phyloP scores from a whole-genome alignment of 805 yeast species.

The Candida boidinii region DNA sequence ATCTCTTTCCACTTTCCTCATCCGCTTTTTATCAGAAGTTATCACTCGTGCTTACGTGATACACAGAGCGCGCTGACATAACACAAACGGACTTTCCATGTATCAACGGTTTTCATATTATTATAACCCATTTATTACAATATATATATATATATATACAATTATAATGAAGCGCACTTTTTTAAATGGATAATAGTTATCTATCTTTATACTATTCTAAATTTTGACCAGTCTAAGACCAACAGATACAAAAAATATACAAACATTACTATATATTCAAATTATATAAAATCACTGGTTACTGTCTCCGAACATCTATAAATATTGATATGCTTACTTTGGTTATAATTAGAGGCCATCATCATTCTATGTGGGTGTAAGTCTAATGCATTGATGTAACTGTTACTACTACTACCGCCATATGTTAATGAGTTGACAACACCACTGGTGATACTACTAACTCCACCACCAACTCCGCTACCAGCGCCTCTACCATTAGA shows the following conservation, averaged over 20 bases:
- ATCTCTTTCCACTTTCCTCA: too few relatives aligned
- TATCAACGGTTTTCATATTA: too few relatives aligned
- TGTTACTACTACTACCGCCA: constrained; percentile 35
- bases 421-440: constrained; percentile 33
- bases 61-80: too few relatives aligned
- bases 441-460: too few relatives aligned
- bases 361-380: constrained; percentile 95
- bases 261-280: neutral
- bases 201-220: too few relatives aligned
- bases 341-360: constrained; percentile 77
- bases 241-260: neutral
- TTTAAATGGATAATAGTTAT: too few relatives aligned
- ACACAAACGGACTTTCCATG: too few relatives aligned
- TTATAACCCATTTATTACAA: too few relatives aligned
- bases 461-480: neutral
- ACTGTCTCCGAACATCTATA: constrained; percentile 39
- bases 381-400: constrained; percentile 55
- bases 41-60: too few relatives aligned
- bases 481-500: neutral
- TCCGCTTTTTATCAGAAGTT: too few relatives aligned
- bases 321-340: constrained; percentile 62
- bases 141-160: too few relatives aligned
- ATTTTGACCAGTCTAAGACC: neutral
- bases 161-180: too few relatives aligned
- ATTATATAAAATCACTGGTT: constrained; percentile 8